A percentile compares a stretch with the other conserved stretches of the same genome.
Evolutionary conservation across 345 rosid genomes (phyloP).

Genomic region (Eucalyptus sideroxylon): DNA sequence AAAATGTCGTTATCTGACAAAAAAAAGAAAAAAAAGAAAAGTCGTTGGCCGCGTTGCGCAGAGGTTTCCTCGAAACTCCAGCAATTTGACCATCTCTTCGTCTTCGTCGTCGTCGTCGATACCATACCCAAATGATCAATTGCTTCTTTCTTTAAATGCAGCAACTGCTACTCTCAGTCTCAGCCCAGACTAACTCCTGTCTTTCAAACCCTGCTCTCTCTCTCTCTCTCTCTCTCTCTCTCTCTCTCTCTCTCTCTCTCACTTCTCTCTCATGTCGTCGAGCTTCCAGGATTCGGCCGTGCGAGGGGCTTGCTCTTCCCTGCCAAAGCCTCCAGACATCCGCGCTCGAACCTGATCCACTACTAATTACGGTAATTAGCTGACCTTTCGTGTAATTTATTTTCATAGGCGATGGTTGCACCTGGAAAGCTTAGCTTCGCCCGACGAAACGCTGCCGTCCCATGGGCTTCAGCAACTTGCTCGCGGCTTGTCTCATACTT

Average conservation of each 20-base stretch:
- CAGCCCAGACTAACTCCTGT: not conserved
- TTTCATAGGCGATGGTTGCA: not conserved
- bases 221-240: not conserved
- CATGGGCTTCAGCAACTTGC: not conserved
- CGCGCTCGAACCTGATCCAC: not conserved
- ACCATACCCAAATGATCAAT: not conserved
- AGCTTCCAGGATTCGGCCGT: not conserved
- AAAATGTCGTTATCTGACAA: not conserved
- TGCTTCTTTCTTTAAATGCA: not conserved
- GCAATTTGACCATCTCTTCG: not conserved
- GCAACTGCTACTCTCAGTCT: not conserved
- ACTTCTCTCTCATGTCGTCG: not conserved
- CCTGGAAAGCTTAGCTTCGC: not conserved
- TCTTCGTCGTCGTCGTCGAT: not conserved
- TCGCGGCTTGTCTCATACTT: not conserved
- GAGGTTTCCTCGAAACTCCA: not conserved
- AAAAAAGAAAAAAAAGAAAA: rapidly evolving
- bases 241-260: not conserved
- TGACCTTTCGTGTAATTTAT: not conserved
- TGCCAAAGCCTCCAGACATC: not conserved
- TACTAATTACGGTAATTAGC: not conserved
- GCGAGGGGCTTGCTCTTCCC: not conserved
- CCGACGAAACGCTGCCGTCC: not conserved
- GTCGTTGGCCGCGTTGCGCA: no score
- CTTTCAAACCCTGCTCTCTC: not conserved